Base-by-base conservation (phyloP, 2,329 filamentous ascomycete species). In the Colletotrichum costaricense region DNA sequence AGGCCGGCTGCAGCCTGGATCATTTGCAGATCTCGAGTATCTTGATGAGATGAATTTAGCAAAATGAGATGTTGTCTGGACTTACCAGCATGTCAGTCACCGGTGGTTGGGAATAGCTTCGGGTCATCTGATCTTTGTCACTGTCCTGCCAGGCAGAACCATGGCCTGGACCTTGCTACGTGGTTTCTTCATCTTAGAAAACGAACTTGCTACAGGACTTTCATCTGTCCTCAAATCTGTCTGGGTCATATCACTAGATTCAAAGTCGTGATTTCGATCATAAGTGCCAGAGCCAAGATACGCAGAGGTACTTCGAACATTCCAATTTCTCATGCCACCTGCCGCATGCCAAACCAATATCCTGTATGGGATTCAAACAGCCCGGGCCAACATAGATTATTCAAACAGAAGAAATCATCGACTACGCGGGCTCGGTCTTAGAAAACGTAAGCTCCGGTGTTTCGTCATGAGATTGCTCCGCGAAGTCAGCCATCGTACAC, bases 1-100 rank as follows among this genome's bases (percentile, higher is more conserved):
- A 24, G 42, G 7, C 55, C 42, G 42, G 42, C 42, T 73, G 70
- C 22, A 73, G 70, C 70, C 70, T 73, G 24, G 59, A 55, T 12
- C 19, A 16, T 22, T 19, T 38, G 33, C 4, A 22, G 11, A 9
- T 22, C 42, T n/a, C 19, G 19, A 22, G 19, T n/a, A 9, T 49
- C 8, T 22, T n/a, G 8, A 22, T n/a, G 8, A 11, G 5, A n/a
- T n/a, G 8, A 22, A 11, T n/a, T 22, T 9, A 49, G 7, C 42
- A 49, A 49, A 19, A 49, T 9, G 42, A 49, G n/a, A 54, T 30
- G 22, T 52, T 22, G 28, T 64, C 14, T 42, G 7, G 28, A 38
- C 19, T 30, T 8, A 2, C 42, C 16, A 26, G 7, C 52, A 33
- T 12, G n/a, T 12, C 12, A 63, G 28, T 5, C 33, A 35, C 33